Percentiles rank a stretch among this genome's conserved stretches.
Conservation (phyloP, 352 stramenopile species). For the Thraustotheca clavata region DNA sequence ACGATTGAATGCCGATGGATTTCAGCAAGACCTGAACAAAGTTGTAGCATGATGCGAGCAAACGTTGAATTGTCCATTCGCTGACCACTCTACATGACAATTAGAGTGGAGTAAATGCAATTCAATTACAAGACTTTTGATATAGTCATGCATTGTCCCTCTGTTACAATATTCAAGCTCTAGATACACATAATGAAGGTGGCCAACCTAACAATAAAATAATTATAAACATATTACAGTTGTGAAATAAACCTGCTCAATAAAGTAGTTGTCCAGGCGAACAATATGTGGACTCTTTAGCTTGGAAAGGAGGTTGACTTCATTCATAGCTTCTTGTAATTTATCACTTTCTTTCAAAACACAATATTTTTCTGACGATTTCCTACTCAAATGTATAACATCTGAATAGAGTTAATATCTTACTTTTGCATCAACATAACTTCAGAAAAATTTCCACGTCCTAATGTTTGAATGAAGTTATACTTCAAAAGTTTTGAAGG, state of each 20-base stretch:
- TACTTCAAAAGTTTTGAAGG: constrained; percentile 59
- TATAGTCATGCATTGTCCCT: constrained; percentile 32
- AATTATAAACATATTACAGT: background rate
- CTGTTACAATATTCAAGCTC: constrained; percentile 74
- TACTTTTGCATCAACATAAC: constrained; percentile 60
- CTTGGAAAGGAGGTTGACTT: constrained; percentile 54
- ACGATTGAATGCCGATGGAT: constrained; percentile 60
- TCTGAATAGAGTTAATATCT: constrained; percentile 12
- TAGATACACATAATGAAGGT: constrained; percentile 72
- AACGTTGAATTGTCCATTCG: constrained; percentile 36
- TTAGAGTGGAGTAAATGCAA: background rate
- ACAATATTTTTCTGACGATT: constrained; percentile 24
- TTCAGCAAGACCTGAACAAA: constrained; percentile 55
- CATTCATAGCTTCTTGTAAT: constrained; percentile 63
- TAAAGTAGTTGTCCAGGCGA: constrained; percentile 62
- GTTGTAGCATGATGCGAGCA: constrained; percentile 48
- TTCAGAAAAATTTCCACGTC: constrained; percentile 63
- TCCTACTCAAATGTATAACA: background rate
- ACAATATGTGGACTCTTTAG: constrained; percentile 57
- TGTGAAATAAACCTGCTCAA: constrained; percentile 31
- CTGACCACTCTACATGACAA: background rate
- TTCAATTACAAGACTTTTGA: constrained; percentile 8
- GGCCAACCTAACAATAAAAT: constrained; percentile 35
- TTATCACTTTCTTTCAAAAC: constrained; percentile 82
- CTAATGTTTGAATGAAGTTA: constrained; percentile 50